Evolutionary conservation across 164 flowering plant species (phyloP).

Genomic region (Dillenia turbinata): DNA sequence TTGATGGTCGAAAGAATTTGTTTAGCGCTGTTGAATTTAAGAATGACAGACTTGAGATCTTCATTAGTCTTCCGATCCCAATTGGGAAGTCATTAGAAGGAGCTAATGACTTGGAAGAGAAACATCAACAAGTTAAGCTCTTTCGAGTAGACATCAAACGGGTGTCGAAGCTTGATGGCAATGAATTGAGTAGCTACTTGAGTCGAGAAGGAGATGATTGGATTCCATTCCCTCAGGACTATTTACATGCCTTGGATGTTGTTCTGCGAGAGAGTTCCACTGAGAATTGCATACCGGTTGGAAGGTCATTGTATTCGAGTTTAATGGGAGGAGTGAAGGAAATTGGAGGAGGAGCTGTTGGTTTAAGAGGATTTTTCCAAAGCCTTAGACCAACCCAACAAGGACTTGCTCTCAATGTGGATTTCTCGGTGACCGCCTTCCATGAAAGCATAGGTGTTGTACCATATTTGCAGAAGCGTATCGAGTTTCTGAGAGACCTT

Average conservation of each 20-base stretch:
- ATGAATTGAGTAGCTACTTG: conserved; percentile 51
- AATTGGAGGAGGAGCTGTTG: conserved; percentile 91
- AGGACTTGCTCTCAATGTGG: conserved; percentile 91
- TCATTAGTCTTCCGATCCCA: conserved; percentile 62
- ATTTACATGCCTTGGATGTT: conserved; percentile 90
- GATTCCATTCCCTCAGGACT: conserved; percentile 82
- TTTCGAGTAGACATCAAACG: conserved; percentile 65
- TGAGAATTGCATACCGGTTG: conserved; percentile 66
- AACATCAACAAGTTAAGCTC: conserved; percentile 37
- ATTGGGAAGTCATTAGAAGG: conserved; percentile 23
- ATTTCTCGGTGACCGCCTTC: conserved; percentile 85
- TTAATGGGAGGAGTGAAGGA: conserved; percentile 71
- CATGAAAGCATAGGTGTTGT: conserved; percentile 94
- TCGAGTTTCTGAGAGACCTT: conserved; percentile 65
- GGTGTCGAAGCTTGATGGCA: conserved; percentile 69
- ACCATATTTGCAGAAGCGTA: conserved; percentile 72
- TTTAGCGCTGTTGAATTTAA: conserved; percentile 73
- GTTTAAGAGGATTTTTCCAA: conserved; percentile 88
- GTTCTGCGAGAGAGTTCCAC: conserved; percentile 65
- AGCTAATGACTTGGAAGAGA: conserved; percentile 14
- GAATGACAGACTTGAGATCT: conserved; percentile 62
- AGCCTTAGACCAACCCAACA: conserved; percentile 90
- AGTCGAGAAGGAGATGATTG: conserved; percentile 47
- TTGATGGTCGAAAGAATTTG: conserved; percentile 80
- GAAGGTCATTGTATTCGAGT: conserved; percentile 75